Evolutionary conservation across 805 yeast genomes (phyloP).

Genomic region (Starmerella roubikii): DNA sequence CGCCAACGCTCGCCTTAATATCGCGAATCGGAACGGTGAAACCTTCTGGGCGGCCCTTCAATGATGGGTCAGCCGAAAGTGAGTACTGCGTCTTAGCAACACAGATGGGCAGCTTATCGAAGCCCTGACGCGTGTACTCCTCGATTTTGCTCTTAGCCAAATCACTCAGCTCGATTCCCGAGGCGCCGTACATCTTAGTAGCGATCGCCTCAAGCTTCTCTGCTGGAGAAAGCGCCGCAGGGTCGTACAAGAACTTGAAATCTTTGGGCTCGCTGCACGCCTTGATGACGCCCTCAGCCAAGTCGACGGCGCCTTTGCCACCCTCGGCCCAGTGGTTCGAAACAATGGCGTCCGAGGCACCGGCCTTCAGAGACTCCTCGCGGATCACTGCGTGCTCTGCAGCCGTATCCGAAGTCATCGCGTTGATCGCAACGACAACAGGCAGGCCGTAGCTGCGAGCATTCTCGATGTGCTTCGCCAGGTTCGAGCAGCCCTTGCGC

Average conservation of each 20-base stretch:
- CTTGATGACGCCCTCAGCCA: conserved; percentile 71
- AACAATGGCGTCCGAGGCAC: conserved; percentile 82
- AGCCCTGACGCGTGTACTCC: conserved; percentile 74
- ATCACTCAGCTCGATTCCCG: conserved; percentile 64
- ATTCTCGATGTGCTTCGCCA: conserved; percentile 80
- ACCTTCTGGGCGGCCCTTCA: conserved; percentile 92
- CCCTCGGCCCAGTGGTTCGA: conserved; percentile 95
- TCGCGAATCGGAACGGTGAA: conserved; percentile 91
- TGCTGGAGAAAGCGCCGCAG: conserved; percentile 54
- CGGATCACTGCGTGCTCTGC: conserved; percentile 71
- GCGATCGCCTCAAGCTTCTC: conserved; percentile 71
- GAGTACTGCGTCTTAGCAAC: conserved; percentile 97
- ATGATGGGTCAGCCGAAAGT: conserved; percentile 78
- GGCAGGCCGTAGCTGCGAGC: conserved; percentile 77
- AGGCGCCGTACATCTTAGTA: conserved; percentile 84
- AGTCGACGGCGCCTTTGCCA: conserved; percentile 74
- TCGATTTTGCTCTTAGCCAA: conserved; percentile 72
- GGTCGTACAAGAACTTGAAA: conserved; percentile 51
- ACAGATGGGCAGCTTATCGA: conserved; percentile 82
- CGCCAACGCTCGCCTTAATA: conserved; percentile 88
- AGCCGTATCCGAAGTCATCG: conserved; percentile 66
- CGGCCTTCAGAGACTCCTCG: conserved; percentile 73
- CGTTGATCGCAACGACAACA: conserved; percentile 88
- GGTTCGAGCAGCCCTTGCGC: conserved; percentile 67
- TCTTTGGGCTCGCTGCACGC: conserved; percentile 34